Base-by-base conservation (phyloP, 371 early-diverging fungal species). In the Sporodiniella umbellata region DNA sequence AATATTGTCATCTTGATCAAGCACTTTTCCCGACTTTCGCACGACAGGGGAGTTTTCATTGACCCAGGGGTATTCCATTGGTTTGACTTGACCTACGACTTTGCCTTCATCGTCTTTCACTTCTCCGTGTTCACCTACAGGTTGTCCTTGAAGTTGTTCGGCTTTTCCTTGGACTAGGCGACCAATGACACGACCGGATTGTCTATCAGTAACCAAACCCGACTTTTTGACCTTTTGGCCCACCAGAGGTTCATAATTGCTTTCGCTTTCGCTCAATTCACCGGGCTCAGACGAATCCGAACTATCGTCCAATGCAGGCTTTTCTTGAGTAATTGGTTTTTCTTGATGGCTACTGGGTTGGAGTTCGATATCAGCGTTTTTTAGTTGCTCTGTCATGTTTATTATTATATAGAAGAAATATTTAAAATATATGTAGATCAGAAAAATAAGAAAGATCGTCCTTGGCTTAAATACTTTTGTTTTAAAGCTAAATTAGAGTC, bases 201-300 rank as follows among this genome's bases (percentile, higher is more conserved):
- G 54, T 23, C 48, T 55, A 24, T 60, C 48, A 39, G 54, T 37
- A 12, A 55, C 61, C 4, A 42, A 3, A 31, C 61, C 61, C 8
- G 35, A 18, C 17, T 60, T 51, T 25, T 52, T 60, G 14, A 60
- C 48, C 11, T 56, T 60, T 30, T 56, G 51, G 21, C 61, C 61
- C 12, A 55, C 18, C 1, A 55, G 38, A 15, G 47, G 48, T 43
- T 60, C 52, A 10, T 31, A 28, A 3, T 54, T 42, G 11, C 46
- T 51, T 8, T 54, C 55, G 0, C 37, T 35, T 21, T 59, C 51
- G 11, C 37, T 23, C 22, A 47, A 21, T 44, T 5, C 50, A 10
- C 4, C 54, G 6, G 49, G 44, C 7, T 45, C 48, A 10, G 35
- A 33, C 2, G 39, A 40, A 5, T 57, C 50, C 15, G 19, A 19